Percentiles rank a stretch among this genome's conserved stretches.
These are phyloP conservation scores for Pestalotiopsis fici DNA, from an alignment of 2,329 filamentous ascomycete species.

Conservation along the genomic window DNA sequence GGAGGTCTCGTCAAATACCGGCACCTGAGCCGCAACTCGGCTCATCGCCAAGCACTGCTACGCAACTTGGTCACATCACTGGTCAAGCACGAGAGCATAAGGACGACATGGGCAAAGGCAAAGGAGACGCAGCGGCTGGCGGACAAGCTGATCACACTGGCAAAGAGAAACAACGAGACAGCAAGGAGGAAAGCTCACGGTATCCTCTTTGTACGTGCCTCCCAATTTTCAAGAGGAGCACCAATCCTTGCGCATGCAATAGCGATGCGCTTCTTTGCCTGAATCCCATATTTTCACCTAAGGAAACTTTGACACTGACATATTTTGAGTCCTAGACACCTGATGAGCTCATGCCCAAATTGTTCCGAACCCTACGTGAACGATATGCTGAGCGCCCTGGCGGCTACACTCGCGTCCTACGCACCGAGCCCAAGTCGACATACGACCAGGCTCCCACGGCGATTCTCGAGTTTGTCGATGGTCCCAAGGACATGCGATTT, in stretches of 20 bases:
- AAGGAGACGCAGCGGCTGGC: constrained; percentile 94
- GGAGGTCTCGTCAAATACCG: constrained; percentile 86
- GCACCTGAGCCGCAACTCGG: constrained; percentile 80
- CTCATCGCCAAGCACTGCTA: constrained; percentile 88
- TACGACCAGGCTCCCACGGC: constrained; percentile 85
- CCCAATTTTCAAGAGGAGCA: constrained; percentile 26
- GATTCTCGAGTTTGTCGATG: constrained; percentile 93
- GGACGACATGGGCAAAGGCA: constrained; percentile 93
- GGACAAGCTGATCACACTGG: constrained; percentile 91
- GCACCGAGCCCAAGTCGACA: constrained; percentile 83
- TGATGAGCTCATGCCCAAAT: constrained; percentile 73
- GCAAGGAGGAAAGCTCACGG: constrained; percentile 72
- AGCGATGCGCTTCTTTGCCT: not conserved
- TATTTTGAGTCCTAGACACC: constrained; percentile 54
- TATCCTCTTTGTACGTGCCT: constrained; percentile 77
- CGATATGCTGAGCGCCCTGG: constrained; percentile 81
- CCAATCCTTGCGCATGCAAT: not conserved
- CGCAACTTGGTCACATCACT: constrained; percentile 96
- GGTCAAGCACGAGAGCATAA: constrained; percentile 89
- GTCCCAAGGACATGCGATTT: constrained; percentile 90
- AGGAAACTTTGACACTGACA: constrained; percentile 7
- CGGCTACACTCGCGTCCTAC: constrained; percentile 92
- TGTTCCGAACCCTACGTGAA: constrained; percentile 79
- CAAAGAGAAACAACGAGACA: constrained; percentile 89
- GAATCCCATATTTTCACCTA: constrained; percentile 29